Conservation (phyloP, 2,329 filamentous ascomycete genomes). For the Mariannaea elegans region DNA sequence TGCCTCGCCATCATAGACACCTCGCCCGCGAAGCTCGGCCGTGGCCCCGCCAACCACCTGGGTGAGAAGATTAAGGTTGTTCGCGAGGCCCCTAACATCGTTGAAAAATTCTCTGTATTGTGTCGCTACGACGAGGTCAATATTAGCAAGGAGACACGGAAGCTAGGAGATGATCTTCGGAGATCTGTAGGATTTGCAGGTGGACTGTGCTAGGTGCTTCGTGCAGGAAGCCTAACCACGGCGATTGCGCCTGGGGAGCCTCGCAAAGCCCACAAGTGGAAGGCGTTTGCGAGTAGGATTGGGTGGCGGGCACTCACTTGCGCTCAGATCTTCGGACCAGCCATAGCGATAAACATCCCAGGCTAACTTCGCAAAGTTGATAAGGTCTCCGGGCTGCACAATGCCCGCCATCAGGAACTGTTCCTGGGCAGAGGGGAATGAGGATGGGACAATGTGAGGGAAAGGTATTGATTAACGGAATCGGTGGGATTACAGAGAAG, state of each 20-base stretch:
- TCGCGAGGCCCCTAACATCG: conserved; percentile 43
- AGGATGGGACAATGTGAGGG: neutral
- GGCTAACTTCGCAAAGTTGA: conserved; percentile 44
- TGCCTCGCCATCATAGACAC: conserved; percentile 26
- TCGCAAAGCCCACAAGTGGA: conserved; percentile 23
- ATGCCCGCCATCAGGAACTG: conserved; percentile 36
- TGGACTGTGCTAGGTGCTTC: neutral
- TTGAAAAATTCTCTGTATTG: conserved; percentile 46
- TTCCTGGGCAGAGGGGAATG: conserved; percentile 4
- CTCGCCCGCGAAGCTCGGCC: conserved; percentile 37
- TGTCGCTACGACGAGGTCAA: conserved; percentile 33
- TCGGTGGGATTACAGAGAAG: conserved; percentile 10
- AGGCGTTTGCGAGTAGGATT: conserved; percentile 3
- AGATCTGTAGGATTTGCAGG: neutral
- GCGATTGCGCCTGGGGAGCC: conserved; percentile 23
- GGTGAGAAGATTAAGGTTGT: conserved; percentile 44
- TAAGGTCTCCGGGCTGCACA: conserved; percentile 43
- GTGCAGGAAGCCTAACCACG: conserved; percentile 5
- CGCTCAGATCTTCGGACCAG: conserved; percentile 45
- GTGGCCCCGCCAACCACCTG: conserved; percentile 41
- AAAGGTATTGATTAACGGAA: neutral
- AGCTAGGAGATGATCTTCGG: neutral
- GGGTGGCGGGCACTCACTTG: conserved; percentile 39
- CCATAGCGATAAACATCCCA: conserved; percentile 46
- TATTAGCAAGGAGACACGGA: neutral